Conservation (phyloP, 2,329 filamentous ascomycete species). For the Colletotrichum tropicicola region DNA sequence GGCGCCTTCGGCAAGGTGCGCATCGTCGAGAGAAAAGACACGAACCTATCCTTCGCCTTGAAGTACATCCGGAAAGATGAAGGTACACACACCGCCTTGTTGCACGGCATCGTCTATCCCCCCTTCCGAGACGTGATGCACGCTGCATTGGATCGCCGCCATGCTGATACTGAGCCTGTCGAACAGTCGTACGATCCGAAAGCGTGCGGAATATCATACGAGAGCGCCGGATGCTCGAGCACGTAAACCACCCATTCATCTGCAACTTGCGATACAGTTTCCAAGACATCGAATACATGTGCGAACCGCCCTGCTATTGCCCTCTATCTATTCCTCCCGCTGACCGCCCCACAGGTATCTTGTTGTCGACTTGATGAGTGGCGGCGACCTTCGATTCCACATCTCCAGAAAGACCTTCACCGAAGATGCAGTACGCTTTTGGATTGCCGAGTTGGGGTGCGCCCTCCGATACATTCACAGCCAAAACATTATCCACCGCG, state of each 20-base stretch:
- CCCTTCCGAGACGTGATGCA: neutral
- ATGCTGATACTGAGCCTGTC: slow-evolving; percentile 28
- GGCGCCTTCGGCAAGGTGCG: slow-evolving; percentile 98
- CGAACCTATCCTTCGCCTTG: slow-evolving; percentile 89
- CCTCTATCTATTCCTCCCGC: slow-evolving; percentile 1
- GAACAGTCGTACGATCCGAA: slow-evolving; percentile 89
- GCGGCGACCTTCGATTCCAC: slow-evolving; percentile 95
- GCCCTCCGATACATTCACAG: slow-evolving; percentile 87
- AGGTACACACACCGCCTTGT: slow-evolving; percentile 61
- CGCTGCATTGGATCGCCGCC: neutral
- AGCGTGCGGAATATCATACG: slow-evolving; percentile 98
- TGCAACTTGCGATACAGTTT: slow-evolving; percentile 99
- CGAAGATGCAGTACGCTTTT: slow-evolving; percentile 95
- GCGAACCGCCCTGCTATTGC: slow-evolving; percentile 46
- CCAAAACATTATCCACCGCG: slow-evolving; percentile 89
- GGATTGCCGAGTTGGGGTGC: slow-evolving; percentile 94
- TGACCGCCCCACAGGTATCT: slow-evolving; percentile 75
- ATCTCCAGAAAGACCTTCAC: slow-evolving; percentile 98
- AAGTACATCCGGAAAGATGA: slow-evolving; percentile 99
- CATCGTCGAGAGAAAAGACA: slow-evolving; percentile 98
- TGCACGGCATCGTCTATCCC: neutral
- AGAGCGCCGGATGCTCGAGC: slow-evolving; percentile 96
- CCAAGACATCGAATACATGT: slow-evolving; percentile 99
- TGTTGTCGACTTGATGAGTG: slow-evolving; percentile 97
- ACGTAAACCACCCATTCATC: slow-evolving; percentile 96